Conservation (phyloP, 495 filamentous ascomycete genomes). For the Penicillium tannophilum region DNA sequence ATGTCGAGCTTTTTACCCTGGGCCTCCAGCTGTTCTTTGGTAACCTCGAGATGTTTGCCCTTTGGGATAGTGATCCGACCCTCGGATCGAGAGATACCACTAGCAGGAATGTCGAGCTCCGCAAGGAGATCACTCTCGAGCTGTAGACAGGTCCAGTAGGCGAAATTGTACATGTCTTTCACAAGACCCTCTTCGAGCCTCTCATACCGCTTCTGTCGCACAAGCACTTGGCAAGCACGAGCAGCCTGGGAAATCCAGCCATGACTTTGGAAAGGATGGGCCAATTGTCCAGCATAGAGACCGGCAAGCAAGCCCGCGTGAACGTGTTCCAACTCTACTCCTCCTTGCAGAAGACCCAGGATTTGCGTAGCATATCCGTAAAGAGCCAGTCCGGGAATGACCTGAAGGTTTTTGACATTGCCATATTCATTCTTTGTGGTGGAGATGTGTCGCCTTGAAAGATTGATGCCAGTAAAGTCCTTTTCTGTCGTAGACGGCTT, state of each 20-base stretch:
- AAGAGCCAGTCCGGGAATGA: conserved; percentile 86
- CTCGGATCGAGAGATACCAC: conserved; percentile 73
- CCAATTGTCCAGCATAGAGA: conserved; percentile 85
- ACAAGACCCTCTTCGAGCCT: conserved; percentile 25
- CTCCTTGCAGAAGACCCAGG: conserved; percentile 77
- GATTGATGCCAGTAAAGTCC: conserved; percentile 6
- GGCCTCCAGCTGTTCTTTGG: no score
- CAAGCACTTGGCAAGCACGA: conserved; percentile 71
- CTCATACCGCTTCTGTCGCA: conserved; percentile 59
- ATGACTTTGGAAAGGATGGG: conserved; percentile 85
- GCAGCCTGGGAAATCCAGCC: conserved; percentile 82
- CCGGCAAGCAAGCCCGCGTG: conserved; percentile 87
- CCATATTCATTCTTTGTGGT: conserved; percentile 16
- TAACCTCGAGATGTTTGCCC: conserved; percentile 35
- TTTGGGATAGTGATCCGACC: conserved; percentile 65
- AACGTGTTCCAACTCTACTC: conserved; percentile 76
- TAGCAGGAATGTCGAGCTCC: conserved; percentile 81
- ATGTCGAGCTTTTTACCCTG: no score
- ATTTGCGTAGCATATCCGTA: conserved; percentile 86
- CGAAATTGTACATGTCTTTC: conserved; percentile 66
- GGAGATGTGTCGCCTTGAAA: conserved; percentile 20
- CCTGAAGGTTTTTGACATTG: conserved; percentile 69
- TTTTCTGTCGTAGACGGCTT: conserved; percentile 15
- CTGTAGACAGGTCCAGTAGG: conserved; percentile 93
- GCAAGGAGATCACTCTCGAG: conserved; percentile 95